A percentile compares a stretch with the other conserved stretches of the same genome.
Evolutionary conservation across 441 rosid species (phyloP).

Genomic region (Oxalis stricta): DNA sequence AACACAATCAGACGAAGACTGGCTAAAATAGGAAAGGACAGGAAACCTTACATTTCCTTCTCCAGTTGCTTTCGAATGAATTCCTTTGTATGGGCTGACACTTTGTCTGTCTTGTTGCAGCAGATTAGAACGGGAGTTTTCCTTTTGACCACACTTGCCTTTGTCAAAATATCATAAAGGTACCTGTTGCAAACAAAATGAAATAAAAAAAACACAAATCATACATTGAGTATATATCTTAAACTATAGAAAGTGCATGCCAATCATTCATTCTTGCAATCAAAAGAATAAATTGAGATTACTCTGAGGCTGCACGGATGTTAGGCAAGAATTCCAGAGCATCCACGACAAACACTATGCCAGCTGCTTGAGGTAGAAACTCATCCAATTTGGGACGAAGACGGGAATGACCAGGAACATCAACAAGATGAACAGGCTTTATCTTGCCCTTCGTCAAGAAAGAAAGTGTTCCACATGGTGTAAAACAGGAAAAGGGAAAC

Average conservation of each 20-base stretch:
- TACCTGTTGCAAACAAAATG: constrained; percentile 35
- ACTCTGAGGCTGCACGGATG: constrained; percentile 65
- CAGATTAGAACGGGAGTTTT: constrained; percentile 65
- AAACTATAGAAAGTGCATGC: not conserved
- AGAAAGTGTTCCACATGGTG: too few species aligned
- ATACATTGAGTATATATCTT: not conserved
- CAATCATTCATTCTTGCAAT: not conserved
- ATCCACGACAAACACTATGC: constrained; percentile 73
- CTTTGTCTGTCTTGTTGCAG: constrained; percentile 87
- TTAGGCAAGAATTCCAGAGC: constrained; percentile 76
- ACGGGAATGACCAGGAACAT: constrained; percentile 89
- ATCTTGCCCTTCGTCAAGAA: constrained; percentile 44
- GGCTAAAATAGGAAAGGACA: not conserved
- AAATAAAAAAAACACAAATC: constrained; percentile 5
- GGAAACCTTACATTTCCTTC: constrained; percentile 73
- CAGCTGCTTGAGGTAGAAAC: constrained; percentile 72
- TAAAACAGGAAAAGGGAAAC: too few species aligned
- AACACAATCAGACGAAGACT: constrained; percentile 1
- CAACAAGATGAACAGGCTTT: constrained; percentile 74
- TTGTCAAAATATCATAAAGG: constrained; percentile 76
- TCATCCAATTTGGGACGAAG: constrained; percentile 69
- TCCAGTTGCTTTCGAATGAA: constrained; percentile 83
- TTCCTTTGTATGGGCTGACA: constrained; percentile 85
- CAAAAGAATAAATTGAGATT: constrained; percentile 10
- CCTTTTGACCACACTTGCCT: constrained; percentile 54